These are phyloP conservation scores for Auricularia cornea DNA, from an alignment of 768 basidiomycete genomes.

Conservation along the genomic window DNA sequence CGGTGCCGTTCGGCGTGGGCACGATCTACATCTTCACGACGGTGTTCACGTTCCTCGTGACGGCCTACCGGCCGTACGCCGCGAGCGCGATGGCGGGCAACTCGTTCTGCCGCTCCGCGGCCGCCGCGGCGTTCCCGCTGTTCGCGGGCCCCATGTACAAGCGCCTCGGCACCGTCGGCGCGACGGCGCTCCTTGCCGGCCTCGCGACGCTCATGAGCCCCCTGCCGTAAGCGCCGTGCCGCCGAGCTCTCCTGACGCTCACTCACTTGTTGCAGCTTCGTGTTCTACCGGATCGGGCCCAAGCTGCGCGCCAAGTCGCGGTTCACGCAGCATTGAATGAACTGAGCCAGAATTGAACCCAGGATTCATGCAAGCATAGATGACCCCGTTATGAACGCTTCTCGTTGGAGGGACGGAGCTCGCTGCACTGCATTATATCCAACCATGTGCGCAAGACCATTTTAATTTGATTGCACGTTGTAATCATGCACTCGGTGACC, in stretches of 20 bases:
- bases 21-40: conserved; percentile 58
- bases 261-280: conserved; percentile 26
- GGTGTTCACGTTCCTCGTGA: conserved; percentile 53
- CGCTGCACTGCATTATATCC: neutral
- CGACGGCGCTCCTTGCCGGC: conserved; percentile 62
- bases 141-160: conserved; percentile 45
- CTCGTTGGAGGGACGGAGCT: too few relatives aligned
- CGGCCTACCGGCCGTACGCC: conserved; percentile 42
- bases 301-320: conserved; percentile 35
- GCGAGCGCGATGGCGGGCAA: conserved; percentile 66
- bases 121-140: conserved; percentile 45
- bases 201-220: conserved; percentile 54
- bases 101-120: conserved; percentile 36
- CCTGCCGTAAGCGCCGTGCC: conserved; percentile 19
- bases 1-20: conserved; percentile 45
- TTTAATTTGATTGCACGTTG: too few relatives aligned
- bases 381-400: too few relatives aligned
- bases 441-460: neutral
- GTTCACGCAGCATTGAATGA: conserved; percentile 20
- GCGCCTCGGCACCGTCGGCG: conserved; percentile 57
- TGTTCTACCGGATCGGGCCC: conserved; percentile 41
- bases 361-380: too few relatives aligned
- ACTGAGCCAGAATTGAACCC: too few relatives aligned
- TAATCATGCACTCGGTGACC: too few relatives aligned
- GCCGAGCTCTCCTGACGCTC: neutral